Percentiles rank a stretch among this genome's conserved stretches.
These are phyloP conservation scores for Isatis lusitanica DNA, from an alignment of 441 rosid genomes.

Conservation along the genomic window DNA sequence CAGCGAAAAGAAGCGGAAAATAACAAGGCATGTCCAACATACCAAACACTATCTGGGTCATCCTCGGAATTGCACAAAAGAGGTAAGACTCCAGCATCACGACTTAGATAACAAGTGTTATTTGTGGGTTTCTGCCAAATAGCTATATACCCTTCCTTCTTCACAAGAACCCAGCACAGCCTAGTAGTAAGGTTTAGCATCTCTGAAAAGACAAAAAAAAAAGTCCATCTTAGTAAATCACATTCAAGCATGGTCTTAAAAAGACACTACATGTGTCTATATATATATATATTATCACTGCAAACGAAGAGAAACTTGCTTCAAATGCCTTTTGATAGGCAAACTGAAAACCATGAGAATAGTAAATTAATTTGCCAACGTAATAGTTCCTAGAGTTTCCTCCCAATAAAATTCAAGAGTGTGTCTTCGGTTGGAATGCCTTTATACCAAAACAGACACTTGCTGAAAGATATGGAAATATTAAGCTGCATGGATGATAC, in stretches of 20 bases:
- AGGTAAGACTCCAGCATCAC: constrained; percentile 64
- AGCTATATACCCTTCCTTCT: constrained; percentile 96
- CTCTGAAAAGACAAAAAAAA: constrained; percentile 49
- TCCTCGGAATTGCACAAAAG: constrained; percentile 80
- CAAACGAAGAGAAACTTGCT: no score
- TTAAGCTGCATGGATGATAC: constrained; percentile 42
- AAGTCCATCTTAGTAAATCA: constrained; percentile 23
- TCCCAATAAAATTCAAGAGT: background rate
- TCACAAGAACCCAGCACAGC: constrained; percentile 93
- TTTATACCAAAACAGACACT: background rate
- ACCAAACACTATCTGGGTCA: constrained; percentile 94
- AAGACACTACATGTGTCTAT: no score
- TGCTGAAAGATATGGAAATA: background rate
- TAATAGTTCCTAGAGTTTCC: background rate
- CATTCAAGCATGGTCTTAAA: background rate
- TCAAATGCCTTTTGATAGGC: no score
- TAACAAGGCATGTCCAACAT: constrained; percentile 16
- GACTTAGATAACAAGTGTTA: constrained; percentile 83
- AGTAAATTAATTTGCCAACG: background rate
- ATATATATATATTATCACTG: no score
- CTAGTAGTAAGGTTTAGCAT: constrained; percentile 87
- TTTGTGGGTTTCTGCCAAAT: constrained; percentile 87
- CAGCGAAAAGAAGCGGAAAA: background rate
- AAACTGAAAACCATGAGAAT: background rate
- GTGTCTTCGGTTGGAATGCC: background rate